Evolutionary conservation across 2,329 filamentous ascomycete species (phyloP), one percentile per base, ranked within the genome.

Genomic region (Colletotrichum sp.): DNA sequence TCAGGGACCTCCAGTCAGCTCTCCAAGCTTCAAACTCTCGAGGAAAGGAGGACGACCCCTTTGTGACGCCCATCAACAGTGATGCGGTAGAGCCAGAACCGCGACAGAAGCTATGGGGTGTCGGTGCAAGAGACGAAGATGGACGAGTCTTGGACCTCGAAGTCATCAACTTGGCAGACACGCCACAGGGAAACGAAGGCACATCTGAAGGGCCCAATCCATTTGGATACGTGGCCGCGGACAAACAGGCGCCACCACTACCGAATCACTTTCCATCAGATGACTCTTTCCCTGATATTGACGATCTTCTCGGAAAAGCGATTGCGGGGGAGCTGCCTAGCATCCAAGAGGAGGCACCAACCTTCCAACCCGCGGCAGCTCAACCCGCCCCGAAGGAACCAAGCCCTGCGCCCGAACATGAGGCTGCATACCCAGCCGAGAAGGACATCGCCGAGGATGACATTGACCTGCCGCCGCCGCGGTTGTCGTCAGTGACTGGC

Each of bases 91-190:
- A 86, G 55, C 81, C 79, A 5, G 81, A 83, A 66, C 77, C 75
- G 29, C 81, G 80, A 30, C 78, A 80, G 7, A 88, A 90, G 71
- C 86, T 97, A 2, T 98, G 95, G 95, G 88, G 89, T 74, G 93
- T 92, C 52, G 93, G 92, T 7, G 91, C 94, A 29, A 89, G 95
- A 78, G 92, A 95, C 80, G 85, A 86, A 0, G 89, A 92, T 27
- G 94, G 94, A 1, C 89, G 91, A 16, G 82, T 96, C 4, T 87
- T 95, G 67, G 90, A 93, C 69, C 82, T 92, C 15, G 91, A 93
- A 78, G 86, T 92, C 22, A 84, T 94, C 57, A 91, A 95, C 71
- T 83, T 94, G 22, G 86, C 87, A 7, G 86, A 90, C 27, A 87
- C 88, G 4, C 84, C 87, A 29, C 74, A 76, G 15, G 49, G 81